These are phyloP conservation scores for Brachypodium distachyon DNA, from an alignment of 202 grass and related monocot species.

Conservation along the genomic window DNA sequence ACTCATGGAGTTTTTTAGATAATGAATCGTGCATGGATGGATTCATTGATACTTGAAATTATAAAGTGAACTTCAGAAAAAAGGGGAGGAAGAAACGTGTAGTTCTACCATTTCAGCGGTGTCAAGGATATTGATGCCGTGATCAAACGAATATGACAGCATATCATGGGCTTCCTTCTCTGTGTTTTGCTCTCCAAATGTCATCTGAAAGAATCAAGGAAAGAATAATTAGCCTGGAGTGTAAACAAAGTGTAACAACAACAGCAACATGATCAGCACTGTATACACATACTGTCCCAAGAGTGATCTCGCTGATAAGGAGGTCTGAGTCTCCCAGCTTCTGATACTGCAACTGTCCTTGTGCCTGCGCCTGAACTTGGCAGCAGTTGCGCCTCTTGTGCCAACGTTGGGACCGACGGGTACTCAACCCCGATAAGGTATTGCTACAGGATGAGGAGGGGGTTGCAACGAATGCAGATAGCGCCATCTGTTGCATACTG, in stretches of 20 bases:
- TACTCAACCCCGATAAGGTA: neutral
- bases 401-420: neutral
- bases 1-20: no score
- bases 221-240: neutral
- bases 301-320: conserved; percentile 64
- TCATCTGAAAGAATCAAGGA: conserved; percentile 56
- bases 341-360: conserved; percentile 34
- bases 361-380: conserved; percentile 14
- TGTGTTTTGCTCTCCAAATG: conserved; percentile 91
- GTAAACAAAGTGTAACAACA: neutral
- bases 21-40: no score
- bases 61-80: neutral
- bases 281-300: conserved; percentile 58
- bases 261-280: neutral
- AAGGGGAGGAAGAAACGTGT: neutral
- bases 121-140: conserved; percentile 67
- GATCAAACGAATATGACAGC: conserved; percentile 56
- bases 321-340: conserved; percentile 90
- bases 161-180: conserved; percentile 88
- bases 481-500: conserved; percentile 29
- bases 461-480: conserved; percentile 9
- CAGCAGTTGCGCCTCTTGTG: neutral
- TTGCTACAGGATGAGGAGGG: neutral
- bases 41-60: neutral
- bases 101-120: conserved; percentile 62